Evolutionary conservation across 140 eudicot genomes (phyloP).

Genomic region (Senecio squalidus): DNA sequence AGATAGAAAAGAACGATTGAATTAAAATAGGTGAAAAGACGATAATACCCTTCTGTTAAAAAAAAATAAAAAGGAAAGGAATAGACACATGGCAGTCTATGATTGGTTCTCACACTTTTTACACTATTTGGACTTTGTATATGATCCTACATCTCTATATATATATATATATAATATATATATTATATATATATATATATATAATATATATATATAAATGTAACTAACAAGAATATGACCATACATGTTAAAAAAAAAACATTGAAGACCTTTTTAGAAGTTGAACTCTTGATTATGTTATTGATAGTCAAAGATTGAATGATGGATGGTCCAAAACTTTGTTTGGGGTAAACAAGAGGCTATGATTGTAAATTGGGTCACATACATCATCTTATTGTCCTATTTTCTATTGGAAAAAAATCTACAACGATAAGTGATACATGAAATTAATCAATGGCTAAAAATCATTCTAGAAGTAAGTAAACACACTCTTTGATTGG

Average conservation of each 20-base stretch:
- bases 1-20: no score
- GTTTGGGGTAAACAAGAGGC: constrained; percentile 27
- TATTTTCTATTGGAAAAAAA: constrained; percentile 15
- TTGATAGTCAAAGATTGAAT: constrained; percentile 42
- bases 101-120: no score
- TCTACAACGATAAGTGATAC: constrained; percentile 26
- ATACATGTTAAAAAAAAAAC: background rate
- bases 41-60: no score
- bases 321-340: constrained; percentile 43
- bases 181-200: no score
- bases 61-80: no score
- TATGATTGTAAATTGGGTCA: constrained; percentile 42
- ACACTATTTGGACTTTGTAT: no score
- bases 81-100: no score
- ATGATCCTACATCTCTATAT: no score
- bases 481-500: constrained; percentile 38
- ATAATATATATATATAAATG: no score
- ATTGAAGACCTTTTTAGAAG: constrained; percentile 20
- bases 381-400: constrained; percentile 30
- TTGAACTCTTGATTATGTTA: constrained; percentile 14
- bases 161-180: no score
- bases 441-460: constrained; percentile 31
- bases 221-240: background rate
- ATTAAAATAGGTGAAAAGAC: no score
- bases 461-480: constrained; percentile 22